phyloP scores from a whole-genome alignment of 2,329 filamentous ascomycete species.

The Helotiales sp. region DNA sequence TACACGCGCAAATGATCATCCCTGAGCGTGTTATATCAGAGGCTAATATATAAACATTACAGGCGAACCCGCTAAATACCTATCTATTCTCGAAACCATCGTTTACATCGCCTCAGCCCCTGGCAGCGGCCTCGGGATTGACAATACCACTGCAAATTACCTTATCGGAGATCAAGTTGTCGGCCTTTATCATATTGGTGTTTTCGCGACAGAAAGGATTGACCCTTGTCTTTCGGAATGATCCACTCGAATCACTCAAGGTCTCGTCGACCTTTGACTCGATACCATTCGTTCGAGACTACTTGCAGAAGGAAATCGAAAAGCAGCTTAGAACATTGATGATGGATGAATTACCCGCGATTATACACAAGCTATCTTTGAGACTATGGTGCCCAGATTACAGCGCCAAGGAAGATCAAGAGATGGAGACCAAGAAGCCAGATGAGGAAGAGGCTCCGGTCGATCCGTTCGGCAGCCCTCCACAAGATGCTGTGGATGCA shows the following conservation, averaged over 20 bases:
- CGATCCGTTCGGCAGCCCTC: slow-evolving; percentile 80
- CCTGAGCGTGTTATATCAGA: slow-evolving; percentile 34
- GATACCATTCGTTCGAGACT: slow-evolving; percentile 96
- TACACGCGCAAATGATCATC: slow-evolving; percentile 28
- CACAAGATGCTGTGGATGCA: slow-evolving; percentile 78
- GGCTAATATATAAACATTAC: slow-evolving; percentile 51
- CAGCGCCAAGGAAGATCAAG: slow-evolving; percentile 62
- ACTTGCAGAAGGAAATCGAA: slow-evolving; percentile 94
- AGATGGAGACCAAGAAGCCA: slow-evolving; percentile 49
- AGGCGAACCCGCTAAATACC: slow-evolving; percentile 95
- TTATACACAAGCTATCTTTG: slow-evolving; percentile 89
- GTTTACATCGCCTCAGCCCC: slow-evolving; percentile 88
- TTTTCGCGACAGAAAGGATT: slow-evolving; percentile 97
- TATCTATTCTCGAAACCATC: slow-evolving; percentile 88
- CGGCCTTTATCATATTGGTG: slow-evolving; percentile 94
- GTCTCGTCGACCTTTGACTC: slow-evolving; percentile 99
- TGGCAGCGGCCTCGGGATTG: slow-evolving; percentile 86
- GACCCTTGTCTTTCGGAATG: slow-evolving; percentile 96
- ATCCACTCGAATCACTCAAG: slow-evolving; percentile 95
- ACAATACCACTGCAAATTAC: slow-evolving; percentile 99
- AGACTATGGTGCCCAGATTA: slow-evolving; percentile 90
- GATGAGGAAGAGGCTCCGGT: slow-evolving; percentile 53
- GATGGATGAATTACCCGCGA: slow-evolving; percentile 96
- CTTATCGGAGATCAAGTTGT: slow-evolving; percentile 90
- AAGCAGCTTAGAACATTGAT: slow-evolving; percentile 88